These are phyloP conservation scores for Tylopilus sp. DNA, from an alignment of 1,284 basidiomycete genomes.

Conservation along the genomic window DNA sequence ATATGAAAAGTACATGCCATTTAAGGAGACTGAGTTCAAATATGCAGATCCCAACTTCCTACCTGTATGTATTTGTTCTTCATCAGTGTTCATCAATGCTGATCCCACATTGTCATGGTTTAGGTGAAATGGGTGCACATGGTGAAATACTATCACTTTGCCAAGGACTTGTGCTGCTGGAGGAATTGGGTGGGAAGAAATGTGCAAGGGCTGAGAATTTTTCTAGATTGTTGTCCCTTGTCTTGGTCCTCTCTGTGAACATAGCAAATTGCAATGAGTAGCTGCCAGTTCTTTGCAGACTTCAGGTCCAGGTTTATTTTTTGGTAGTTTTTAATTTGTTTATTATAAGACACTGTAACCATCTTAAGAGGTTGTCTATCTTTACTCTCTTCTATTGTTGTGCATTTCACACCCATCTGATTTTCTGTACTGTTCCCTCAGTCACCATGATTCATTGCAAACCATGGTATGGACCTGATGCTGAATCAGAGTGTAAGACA, in stretches of 20 bases:
- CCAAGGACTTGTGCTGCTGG: conserved; percentile 52
- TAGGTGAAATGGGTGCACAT: conserved; percentile 84
- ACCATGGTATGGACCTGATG: conserved; percentile 12
- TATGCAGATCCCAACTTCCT: conserved; percentile 83
- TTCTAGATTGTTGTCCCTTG: conserved; percentile 51
- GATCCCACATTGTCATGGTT: conserved; percentile 12
- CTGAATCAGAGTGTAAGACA: conserved; percentile 21
- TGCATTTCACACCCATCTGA: conserved; percentile 37
- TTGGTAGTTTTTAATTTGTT: too few relatives aligned
- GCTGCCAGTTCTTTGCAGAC: conserved; percentile 41
- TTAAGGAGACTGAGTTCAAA: conserved; percentile 81
- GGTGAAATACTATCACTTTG: conserved; percentile 73
- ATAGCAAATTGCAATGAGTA: conserved; percentile 42
- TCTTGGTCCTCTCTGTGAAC: conserved; percentile 42
- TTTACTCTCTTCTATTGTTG: conserved; percentile 34
- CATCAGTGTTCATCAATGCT: neutral
- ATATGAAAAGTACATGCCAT: conserved; percentile 72
- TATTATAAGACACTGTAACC: too few relatives aligned
- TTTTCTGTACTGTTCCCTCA: conserved; percentile 17
- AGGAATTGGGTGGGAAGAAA: conserved; percentile 80
- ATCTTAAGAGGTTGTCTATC: conserved; percentile 28
- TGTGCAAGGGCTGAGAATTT: conserved; percentile 84
- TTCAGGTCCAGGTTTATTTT: conserved; percentile 30
- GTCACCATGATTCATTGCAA: conserved; percentile 14
- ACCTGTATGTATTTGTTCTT: conserved; percentile 59